phyloP scores from a whole-genome alignment of 2,329 filamentous ascomycete genomes.

The Trichoderma gracile region DNA sequence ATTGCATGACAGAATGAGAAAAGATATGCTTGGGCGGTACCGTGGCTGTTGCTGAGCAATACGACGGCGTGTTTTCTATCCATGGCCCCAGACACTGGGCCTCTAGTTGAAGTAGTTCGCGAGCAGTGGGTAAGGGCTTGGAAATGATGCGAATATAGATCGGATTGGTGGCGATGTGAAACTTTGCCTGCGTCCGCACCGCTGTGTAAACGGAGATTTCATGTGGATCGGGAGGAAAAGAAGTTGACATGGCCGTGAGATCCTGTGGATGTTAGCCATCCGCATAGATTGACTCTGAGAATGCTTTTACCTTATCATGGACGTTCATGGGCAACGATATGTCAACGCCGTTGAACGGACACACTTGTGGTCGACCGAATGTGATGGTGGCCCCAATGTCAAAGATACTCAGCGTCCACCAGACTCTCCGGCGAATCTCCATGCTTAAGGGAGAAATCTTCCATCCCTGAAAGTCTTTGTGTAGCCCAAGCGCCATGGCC shows the following conservation, averaged over 20 bases:
- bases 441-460: slow-evolving; percentile 38
- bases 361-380: slow-evolving; percentile 46
- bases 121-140: slow-evolving; percentile 44
- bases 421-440: slow-evolving; percentile 42
- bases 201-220: slow-evolving; percentile 47
- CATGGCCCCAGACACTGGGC: slow-evolving; percentile 43
- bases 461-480: slow-evolving; percentile 45
- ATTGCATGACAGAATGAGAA: slow-evolving; percentile 45
- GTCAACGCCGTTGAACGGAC: slow-evolving; percentile 45
- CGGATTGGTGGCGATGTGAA: slow-evolving; percentile 46
- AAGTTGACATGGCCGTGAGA: slow-evolving; percentile 40
- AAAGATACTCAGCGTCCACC: slow-evolving; percentile 47
- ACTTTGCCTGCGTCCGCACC: slow-evolving; percentile 46
- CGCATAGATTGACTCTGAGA: not conserved
- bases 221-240: slow-evolving; percentile 39
- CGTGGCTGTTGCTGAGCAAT: slow-evolving; percentile 38
- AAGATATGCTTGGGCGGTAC: slow-evolving; percentile 42
- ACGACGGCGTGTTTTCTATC: slow-evolving; percentile 40
- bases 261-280: slow-evolving; percentile 26
- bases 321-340: slow-evolving; percentile 47
- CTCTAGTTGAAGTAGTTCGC: slow-evolving; percentile 45
- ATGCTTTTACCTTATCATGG: slow-evolving; percentile 42
- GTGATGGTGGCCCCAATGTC: slow-evolving; percentile 52
- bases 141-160: slow-evolving; percentile 51
- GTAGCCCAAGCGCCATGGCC: slow-evolving; percentile 52